A percentile compares a stretch with the other conserved stretches of the same genome.
Conservation (phyloP, 2,329 filamentous ascomycete genomes). For the Pseudopithomyces chartarum region DNA sequence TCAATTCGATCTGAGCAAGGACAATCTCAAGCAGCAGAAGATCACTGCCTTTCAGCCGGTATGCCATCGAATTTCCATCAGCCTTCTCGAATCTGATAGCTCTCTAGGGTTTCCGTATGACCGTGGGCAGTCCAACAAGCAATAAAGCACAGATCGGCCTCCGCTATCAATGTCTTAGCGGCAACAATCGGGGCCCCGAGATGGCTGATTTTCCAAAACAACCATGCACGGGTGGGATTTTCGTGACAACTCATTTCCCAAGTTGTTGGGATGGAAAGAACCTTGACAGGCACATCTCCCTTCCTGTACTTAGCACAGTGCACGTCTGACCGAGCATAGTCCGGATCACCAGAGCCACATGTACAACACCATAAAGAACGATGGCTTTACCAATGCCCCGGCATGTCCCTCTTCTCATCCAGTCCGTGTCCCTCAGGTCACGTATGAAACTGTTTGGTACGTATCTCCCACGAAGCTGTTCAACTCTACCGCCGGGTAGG, state of each 20-base stretch:
- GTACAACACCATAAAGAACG: slow-evolving; percentile 26
- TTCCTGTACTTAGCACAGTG: neutral
- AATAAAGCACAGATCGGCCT: slow-evolving; percentile 24
- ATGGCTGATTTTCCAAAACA: slow-evolving; percentile 25
- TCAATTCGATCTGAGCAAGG: slow-evolving; percentile 37
- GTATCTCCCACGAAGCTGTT: too few relatives aligned
- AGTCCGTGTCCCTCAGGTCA: slow-evolving; percentile 29
- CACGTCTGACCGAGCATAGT: too few relatives aligned
- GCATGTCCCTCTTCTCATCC: slow-evolving; percentile 28
- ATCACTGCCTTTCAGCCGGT: slow-evolving; percentile 29
- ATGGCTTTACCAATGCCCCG: slow-evolving; percentile 28
- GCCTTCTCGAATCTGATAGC: neutral
- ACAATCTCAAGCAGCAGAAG: slow-evolving; percentile 29
- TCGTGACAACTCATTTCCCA: slow-evolving; percentile 31
- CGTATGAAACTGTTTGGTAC: slow-evolving; percentile 26
- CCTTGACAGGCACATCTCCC: slow-evolving; percentile 57
- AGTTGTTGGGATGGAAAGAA: slow-evolving; percentile 52
- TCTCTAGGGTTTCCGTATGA: slow-evolving; percentile 32
- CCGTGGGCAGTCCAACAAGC: slow-evolving; percentile 34
- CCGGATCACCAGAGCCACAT: slow-evolving; percentile 38
- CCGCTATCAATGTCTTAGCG: slow-evolving; percentile 27
- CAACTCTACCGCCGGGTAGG: too few relatives aligned
- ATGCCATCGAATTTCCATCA: slow-evolving; percentile 4
- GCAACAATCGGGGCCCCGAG: slow-evolving; percentile 23
- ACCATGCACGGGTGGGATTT: slow-evolving; percentile 32